Conservation (phyloP, 164 flowering plant genomes). For the Pachysandra terminalis region DNA sequence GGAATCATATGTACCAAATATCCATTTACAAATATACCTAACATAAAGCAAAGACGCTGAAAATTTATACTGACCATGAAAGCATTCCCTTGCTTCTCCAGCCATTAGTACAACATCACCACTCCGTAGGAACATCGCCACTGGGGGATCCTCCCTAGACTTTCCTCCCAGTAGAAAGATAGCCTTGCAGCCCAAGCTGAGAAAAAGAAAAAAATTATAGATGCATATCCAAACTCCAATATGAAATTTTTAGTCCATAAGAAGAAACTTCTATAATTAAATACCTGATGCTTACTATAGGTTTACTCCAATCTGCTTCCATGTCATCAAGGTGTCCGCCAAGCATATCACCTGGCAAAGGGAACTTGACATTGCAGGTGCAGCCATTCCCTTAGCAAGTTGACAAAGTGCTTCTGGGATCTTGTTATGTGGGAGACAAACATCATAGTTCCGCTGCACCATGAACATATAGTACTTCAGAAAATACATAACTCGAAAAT, state of each 20-base stretch:
- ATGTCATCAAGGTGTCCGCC: conserved; percentile 99
- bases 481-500: neutral
- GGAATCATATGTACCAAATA: neutral
- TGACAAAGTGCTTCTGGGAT: conserved; percentile 71
- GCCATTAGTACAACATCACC: conserved; percentile 96
- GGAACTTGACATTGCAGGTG: conserved; percentile 62
- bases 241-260: neutral
- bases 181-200: conserved; percentile 96
- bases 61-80: conserved; percentile 68
- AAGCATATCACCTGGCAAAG: conserved; percentile 71
- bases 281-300: conserved; percentile 99
- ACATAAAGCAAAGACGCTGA: neutral
- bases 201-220: neutral
- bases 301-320: conserved; percentile 98
- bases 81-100: conserved; percentile 95
- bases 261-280: neutral
- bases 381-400: conserved; percentile 73
- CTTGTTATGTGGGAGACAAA: conserved; percentile 74
- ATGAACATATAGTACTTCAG: conserved; percentile 6
- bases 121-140: conserved; percentile 92
- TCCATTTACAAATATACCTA: neutral
- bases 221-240: neutral
- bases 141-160: conserved; percentile 68
- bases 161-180: conserved; percentile 93
- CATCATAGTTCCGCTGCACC: conserved; percentile 77